Conservation (phyloP, 2,329 filamentous ascomycete species). For the Calonectria leucothoes region DNA sequence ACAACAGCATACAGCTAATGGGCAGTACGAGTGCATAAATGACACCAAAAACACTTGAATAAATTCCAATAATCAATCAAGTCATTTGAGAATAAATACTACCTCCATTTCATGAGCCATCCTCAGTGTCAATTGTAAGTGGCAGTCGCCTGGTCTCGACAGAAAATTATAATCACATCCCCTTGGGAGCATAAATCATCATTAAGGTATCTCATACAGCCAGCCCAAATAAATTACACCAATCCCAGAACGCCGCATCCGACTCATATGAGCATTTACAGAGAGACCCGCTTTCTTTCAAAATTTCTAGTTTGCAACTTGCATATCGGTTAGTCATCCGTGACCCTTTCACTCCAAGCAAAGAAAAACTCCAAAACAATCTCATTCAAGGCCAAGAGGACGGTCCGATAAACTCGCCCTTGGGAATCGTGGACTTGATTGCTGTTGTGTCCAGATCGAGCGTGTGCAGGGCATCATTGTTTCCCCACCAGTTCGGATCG, state of each 20-base stretch:
- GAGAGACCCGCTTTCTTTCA: conserved; percentile 25
- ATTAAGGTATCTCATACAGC: conserved; percentile 42
- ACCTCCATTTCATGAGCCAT: background rate
- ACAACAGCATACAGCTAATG: background rate
- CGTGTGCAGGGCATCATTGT: conserved; percentile 59
- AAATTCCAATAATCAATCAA: background rate
- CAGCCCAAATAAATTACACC: conserved; percentile 26
- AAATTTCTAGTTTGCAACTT: conserved; percentile 18
- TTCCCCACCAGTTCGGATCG: conserved; percentile 73
- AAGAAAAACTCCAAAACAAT: background rate
- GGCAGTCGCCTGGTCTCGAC: background rate
- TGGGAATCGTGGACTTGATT: conserved; percentile 53
- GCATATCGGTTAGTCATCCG: conserved; percentile 23
- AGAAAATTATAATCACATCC: background rate
- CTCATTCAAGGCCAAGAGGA: conserved; percentile 54
- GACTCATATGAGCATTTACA: conserved; percentile 27
- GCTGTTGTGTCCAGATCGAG: conserved; percentile 58
- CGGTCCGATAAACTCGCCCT: conserved; percentile 65
- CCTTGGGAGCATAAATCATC: conserved; percentile 36
- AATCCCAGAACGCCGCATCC: conserved; percentile 33
- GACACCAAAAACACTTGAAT: background rate
- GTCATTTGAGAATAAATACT: background rate
- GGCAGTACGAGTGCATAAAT: background rate
- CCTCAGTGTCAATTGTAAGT: background rate
- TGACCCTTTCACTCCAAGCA: conserved; percentile 8